These are phyloP conservation scores for Chytridium lagenaria DNA, from an alignment of 371 early-diverging fungal genomes.

Conservation along the genomic window DNA sequence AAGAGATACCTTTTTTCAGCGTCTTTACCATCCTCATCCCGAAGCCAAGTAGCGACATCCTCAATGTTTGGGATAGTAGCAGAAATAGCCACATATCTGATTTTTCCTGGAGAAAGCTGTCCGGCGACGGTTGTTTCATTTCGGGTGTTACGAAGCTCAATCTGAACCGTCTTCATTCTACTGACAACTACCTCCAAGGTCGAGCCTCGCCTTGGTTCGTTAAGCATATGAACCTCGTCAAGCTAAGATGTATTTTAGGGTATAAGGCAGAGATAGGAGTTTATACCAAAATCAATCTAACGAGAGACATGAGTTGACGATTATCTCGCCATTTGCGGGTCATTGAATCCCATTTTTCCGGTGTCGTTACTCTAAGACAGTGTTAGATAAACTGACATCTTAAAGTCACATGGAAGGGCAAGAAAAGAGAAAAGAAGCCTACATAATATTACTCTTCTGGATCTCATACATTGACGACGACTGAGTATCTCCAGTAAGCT, in stretches of 20 bases:
- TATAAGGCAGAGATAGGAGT: neutral
- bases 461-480: slow-evolving; percentile 46
- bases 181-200: slow-evolving; percentile 69
- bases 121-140: too few relatives aligned
- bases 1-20: slow-evolving; percentile 21
- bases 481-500: slow-evolving; percentile 84
- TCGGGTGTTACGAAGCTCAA: slow-evolving; percentile 26
- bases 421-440: slow-evolving; percentile 9
- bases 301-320: slow-evolving; percentile 45
- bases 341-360: slow-evolving; percentile 82
- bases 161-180: slow-evolving; percentile 55
- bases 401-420: neutral
- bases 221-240: slow-evolving; percentile 76
- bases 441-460: slow-evolving; percentile 49
- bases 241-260: slow-evolving; percentile 59
- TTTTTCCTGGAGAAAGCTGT: neutral
- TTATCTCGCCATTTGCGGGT: slow-evolving; percentile 64
- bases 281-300: slow-evolving; percentile 47
- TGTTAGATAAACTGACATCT: slow-evolving; percentile 10
- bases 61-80: slow-evolving; percentile 88
- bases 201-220: slow-evolving; percentile 65
- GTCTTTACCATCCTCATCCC: slow-evolving; percentile 31
- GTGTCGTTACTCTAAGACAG: slow-evolving; percentile 63
- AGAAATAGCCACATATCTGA: slow-evolving; percentile 76
- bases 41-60: slow-evolving; percentile 80